Percentiles rank a stretch among this genome's conserved stretches.
Evolutionary conservation across 768 basidiomycete species (phyloP).

Genomic region (Collybia nuda): DNA sequence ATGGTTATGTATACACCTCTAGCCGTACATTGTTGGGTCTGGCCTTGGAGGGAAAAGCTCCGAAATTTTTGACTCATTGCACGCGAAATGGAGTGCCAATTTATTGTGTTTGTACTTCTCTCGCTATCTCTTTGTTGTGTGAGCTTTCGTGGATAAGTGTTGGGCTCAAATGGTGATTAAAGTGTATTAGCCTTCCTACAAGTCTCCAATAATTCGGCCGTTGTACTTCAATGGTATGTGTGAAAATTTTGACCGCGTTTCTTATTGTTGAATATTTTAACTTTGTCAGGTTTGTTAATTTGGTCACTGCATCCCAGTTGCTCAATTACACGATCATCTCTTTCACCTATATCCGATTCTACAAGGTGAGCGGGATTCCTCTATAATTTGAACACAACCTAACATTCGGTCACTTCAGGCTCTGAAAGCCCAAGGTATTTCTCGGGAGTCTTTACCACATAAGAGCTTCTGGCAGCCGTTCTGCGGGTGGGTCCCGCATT

Average conservation of each 20-base stretch:
- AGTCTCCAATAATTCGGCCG: conserved; percentile 44
- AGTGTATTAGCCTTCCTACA: conserved; percentile 40
- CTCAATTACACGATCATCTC: conserved; percentile 47
- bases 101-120: conserved; percentile 45
- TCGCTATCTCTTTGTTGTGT: conserved; percentile 39
- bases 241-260: not conserved
- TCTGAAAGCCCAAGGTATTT: conserved; percentile 41
- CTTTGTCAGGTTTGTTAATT: conserved; percentile 41
- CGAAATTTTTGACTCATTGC: conserved; percentile 49
- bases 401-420: conserved; percentile 25
- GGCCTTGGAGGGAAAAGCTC: conserved; percentile 61
- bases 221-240: conserved; percentile 45
- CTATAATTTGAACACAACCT: not conserved
- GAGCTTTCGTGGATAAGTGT: conserved; percentile 7
- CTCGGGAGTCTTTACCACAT: conserved; percentile 42
- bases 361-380: conserved; percentile 30
- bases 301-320: conserved; percentile 47
- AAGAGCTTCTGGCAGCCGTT: conserved; percentile 50
- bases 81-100: conserved; percentile 57
- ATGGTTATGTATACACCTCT: conserved; percentile 64
- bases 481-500: conserved; percentile 32
- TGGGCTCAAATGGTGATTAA: not conserved
- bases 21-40: conserved; percentile 53
- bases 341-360: conserved; percentile 47
- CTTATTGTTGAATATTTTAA: not conserved